phyloP scores from a whole-genome alignment of 83 land plant genomes.

The Picea abies region DNA sequence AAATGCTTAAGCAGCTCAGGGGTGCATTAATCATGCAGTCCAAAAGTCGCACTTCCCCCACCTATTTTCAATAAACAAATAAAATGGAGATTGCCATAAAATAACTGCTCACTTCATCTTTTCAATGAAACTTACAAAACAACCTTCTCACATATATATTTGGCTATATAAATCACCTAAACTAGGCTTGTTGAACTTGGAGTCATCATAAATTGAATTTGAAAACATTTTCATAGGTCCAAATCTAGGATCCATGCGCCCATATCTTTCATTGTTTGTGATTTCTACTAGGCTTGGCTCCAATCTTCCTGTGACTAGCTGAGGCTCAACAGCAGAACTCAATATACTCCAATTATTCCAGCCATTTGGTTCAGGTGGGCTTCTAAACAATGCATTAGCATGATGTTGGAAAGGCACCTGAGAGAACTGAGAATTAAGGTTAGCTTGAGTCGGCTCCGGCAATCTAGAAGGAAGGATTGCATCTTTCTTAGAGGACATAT shows the following conservation, averaged over 20 bases:
- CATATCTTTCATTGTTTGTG: not conserved
- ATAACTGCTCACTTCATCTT: not conserved
- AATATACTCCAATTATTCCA: no score
- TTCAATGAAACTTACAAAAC: not conserved
- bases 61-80: not conserved
- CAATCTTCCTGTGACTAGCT: conserved; percentile 20
- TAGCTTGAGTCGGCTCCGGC: no score
- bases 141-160: conserved; percentile 16
- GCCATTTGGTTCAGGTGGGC: no score
- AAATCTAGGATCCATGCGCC: conserved; percentile 38
- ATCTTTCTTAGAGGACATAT: no score
- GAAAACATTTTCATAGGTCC: conserved; percentile 37
- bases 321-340: no score
- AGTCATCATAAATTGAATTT: conserved; percentile 50
- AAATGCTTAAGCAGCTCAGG: not conserved
- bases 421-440: no score
- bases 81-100: not conserved
- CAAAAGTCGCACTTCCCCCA: not conserved
- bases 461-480: no score
- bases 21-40: not conserved
- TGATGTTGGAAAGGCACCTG: no score
- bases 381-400: no score
- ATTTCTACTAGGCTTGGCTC: not conserved
- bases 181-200: conserved; percentile 31
- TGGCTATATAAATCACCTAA: conserved; percentile 48